Evolutionary conservation across 352 stramenopile species (phyloP), one percentile per base, ranked within the genome.

Genomic region (Globisporangium nodosum): DNA sequence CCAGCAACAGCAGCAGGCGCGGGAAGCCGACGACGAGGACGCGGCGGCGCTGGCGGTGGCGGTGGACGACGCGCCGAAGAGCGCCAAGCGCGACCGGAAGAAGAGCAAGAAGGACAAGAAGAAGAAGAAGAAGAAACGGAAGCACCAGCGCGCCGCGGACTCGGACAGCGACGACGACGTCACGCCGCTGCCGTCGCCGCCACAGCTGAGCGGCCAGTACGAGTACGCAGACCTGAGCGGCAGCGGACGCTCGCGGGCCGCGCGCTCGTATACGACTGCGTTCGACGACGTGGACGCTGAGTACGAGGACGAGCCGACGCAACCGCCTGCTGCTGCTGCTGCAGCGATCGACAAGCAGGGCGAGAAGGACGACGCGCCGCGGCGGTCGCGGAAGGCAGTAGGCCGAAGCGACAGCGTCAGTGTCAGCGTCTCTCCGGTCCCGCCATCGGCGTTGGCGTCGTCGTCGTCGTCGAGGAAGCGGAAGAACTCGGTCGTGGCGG

Each of bases 41-140:
- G 20, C 5, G 18, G 35, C 20, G 15, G 20, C 15, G 8, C 24
- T 35, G 18, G 43, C 50, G n/a, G 20, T 15, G 1, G 20, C 12
- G 51, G 20, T 9, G 37, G 31, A 18, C 30, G 16, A 15, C 31
- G 49, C 11, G 37, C 37, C 8, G 7, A 11, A n/a, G 24, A 56
- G 39, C 49, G n/a, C 27, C n/a, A 65, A 63, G 21, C 56, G 57
- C 20, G 57, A 62, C 12, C 56, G 69, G 20, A 66, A 71, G 51
- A 74, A 65, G 43, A 64, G 62, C 33, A 88, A 83, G 62, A 88
- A 82, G 64, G 66, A 86, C 51, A 76, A 75, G 62, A 79, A 76
- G 66, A 75, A 74, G 48, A 74, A 78, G 33, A 73, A 81, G 45
- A 86, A 85, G 55, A 66, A 27, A 27, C 24, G 24, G 24, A 27